A percentile compares a stretch with the other conserved stretches of the same genome.
Evolutionary conservation across 768 basidiomycete species (phyloP).

Genomic region (Hypholoma sublateritium): DNA sequence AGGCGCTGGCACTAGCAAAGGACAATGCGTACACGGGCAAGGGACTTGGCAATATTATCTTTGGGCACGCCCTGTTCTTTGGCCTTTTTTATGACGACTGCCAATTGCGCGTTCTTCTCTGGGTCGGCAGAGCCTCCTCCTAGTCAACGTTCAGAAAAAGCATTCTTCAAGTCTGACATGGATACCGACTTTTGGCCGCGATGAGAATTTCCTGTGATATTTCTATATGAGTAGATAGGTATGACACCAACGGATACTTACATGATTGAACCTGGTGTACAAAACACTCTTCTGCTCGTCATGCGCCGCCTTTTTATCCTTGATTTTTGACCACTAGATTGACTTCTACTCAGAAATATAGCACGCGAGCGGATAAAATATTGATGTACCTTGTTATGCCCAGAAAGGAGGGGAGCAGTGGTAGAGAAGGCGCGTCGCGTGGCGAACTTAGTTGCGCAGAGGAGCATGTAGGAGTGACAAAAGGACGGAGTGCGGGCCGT

Average conservation of each 20-base stretch:
- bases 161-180: not conserved
- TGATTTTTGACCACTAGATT: slow-evolving; percentile 74
- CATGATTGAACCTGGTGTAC: slow-evolving; percentile 56
- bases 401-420: slow-evolving; percentile 21
- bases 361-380: too few species aligned
- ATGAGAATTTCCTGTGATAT: slow-evolving; percentile 54
- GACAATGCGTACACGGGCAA: slow-evolving; percentile 44
- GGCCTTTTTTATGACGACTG: slow-evolving; percentile 52
- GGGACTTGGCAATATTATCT: slow-evolving; percentile 65
- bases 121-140: slow-evolving; percentile 60
- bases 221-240: not conserved
- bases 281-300: slow-evolving; percentile 59
- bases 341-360: not conserved
- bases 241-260: slow-evolving; percentile 29
- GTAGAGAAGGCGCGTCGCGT: slow-evolving; percentile 18
- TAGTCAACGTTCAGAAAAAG: slow-evolving; percentile 17
- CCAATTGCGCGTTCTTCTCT: slow-evolving; percentile 51
- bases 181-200: slow-evolving; percentile 55
- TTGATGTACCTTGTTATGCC: slow-evolving; percentile 41
- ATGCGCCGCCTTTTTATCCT: slow-evolving; percentile 64
- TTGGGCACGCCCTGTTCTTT: slow-evolving; percentile 63
- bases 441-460: not conserved
- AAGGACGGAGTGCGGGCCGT: slow-evolving; percentile 1
- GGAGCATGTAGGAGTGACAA: not conserved
- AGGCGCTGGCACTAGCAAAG: not conserved